phyloP scores from a whole-genome alignment of 176 grass and related monocot species.

The Bolboschoenus planiculmis region DNA sequence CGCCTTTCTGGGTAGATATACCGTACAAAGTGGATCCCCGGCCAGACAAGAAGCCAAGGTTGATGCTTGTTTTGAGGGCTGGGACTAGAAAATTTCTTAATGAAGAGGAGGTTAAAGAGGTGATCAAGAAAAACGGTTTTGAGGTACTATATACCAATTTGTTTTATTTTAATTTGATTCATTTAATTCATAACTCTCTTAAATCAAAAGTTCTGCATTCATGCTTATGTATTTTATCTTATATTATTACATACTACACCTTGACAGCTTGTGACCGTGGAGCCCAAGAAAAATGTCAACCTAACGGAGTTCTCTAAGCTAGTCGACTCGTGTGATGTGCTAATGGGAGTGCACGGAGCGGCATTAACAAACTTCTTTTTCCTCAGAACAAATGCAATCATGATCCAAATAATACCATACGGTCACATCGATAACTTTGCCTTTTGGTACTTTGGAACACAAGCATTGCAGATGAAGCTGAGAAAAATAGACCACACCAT shows the following conservation, averaged over 20 bases:
- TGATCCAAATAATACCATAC: conserved; percentile 65
- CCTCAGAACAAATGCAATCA: conserved; percentile 55
- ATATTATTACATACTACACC: not conserved
- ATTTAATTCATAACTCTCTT: not conserved
- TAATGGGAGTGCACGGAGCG: conserved; percentile 71
- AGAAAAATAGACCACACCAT: conserved; percentile 71
- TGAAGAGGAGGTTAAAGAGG: conserved; percentile 45
- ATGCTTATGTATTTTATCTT: not conserved
- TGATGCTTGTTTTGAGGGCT: conserved; percentile 65
- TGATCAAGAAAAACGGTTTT: conserved; percentile 52
- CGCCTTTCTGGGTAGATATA: conserved; percentile 18
- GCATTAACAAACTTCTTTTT: conserved; percentile 67
- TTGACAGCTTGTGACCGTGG: conserved; percentile 34
- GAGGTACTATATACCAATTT: conserved; percentile 29
- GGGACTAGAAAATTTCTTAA: conserved; percentile 66
- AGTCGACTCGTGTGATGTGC: conserved; percentile 67
- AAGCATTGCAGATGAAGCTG: conserved; percentile 40
- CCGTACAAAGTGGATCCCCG: conserved; percentile 28
- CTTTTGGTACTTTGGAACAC: conserved; percentile 43
- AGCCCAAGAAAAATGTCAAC: conserved; percentile 61
- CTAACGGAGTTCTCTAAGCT: conserved; percentile 47
- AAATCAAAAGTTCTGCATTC: not conserved
- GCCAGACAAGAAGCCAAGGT: conserved; percentile 41
- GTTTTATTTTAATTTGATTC: not conserved
- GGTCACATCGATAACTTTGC: conserved; percentile 48